Evolutionary conservation across 257 asterid genomes (phyloP).

Genomic region (Buddleja alternifolia): DNA sequence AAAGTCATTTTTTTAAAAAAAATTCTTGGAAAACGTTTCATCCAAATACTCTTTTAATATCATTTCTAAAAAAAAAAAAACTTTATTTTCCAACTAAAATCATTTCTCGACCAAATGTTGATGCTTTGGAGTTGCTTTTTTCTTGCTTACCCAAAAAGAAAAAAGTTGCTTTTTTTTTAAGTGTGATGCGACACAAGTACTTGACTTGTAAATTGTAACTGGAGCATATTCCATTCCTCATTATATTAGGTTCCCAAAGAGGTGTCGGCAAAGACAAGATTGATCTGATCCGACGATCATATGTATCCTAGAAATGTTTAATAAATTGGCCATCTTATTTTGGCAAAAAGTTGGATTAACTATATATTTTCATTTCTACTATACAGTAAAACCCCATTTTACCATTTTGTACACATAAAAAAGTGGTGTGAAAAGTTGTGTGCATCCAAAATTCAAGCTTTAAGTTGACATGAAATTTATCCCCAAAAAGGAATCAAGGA

Average conservation of each 20-base stretch:
- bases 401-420: not conserved
- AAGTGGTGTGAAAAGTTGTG: not conserved
- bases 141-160: too few relatives aligned
- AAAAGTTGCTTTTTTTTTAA: not conserved
- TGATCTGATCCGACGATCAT: conserved; percentile 17
- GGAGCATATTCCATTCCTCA: not conserved
- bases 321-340: conserved; percentile 2
- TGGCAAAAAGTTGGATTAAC: conserved; percentile 23
- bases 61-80: too few relatives aligned
- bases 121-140: too few relatives aligned
- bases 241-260: not conserved
- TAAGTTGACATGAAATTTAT: not conserved
- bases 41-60: too few relatives aligned
- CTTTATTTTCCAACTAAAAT: too few relatives aligned
- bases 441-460: not conserved
- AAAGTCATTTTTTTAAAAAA: too few relatives aligned
- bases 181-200: conserved; percentile 20
- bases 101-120: too few relatives aligned
- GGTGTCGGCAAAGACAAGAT: conserved; percentile 29
- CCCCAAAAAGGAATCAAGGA: not conserved
- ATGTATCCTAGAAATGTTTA: conserved; percentile 16
- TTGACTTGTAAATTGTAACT: not conserved
- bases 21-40: too few relatives aligned
- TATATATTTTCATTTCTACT: not conserved
- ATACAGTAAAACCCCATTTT: not conserved